A percentile compares a stretch with the other conserved stretches of the same genome.
These are phyloP conservation scores for Fusarium paranaense DNA, from an alignment of 2,329 filamentous ascomycete genomes.

Conservation along the genomic window DNA sequence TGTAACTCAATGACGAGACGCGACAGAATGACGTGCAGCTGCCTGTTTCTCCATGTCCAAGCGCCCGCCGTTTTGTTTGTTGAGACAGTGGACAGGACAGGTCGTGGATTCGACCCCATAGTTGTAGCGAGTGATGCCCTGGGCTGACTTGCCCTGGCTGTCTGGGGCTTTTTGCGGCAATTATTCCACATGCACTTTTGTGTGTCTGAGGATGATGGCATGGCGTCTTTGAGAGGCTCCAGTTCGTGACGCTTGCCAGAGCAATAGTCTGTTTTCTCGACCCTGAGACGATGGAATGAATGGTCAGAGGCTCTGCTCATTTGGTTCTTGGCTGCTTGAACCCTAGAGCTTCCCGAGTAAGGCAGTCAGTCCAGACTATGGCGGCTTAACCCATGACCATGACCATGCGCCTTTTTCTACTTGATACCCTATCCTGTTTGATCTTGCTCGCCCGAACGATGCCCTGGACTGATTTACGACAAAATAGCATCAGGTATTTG, in stretches of 20 bases:
- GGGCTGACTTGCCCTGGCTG: background rate
- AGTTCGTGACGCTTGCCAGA: conserved; percentile 25
- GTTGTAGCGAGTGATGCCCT: background rate
- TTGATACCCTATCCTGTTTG: conserved; percentile 32
- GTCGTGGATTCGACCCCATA: background rate
- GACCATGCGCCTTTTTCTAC: conserved; percentile 22
- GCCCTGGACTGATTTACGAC: conserved; percentile 28
- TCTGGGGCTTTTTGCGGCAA: conserved; percentile 28
- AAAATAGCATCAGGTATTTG: conserved; percentile 40
- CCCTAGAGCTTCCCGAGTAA: conserved; percentile 16
- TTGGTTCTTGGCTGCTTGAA: conserved; percentile 23
- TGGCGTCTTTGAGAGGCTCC: conserved; percentile 17
- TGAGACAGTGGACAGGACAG: background rate
- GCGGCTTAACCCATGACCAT: conserved; percentile 19
- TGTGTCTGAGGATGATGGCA: conserved; percentile 27
- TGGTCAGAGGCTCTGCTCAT: conserved; percentile 35
- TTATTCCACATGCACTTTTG: conserved; percentile 20
- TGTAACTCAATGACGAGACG: conserved; percentile 10
- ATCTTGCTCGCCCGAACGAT: conserved; percentile 9
- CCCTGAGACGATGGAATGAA: conserved; percentile 15
- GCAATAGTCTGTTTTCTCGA: conserved; percentile 7
- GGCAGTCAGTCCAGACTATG: conserved; percentile 14
- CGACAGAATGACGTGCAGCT: conserved; percentile 31
- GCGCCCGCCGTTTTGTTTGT: conserved; percentile 24
- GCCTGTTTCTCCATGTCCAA: conserved; percentile 25